phyloP scores from a whole-genome alignment of 2,329 filamentous ascomycete species.

The Paracamarosporium sp. region DNA sequence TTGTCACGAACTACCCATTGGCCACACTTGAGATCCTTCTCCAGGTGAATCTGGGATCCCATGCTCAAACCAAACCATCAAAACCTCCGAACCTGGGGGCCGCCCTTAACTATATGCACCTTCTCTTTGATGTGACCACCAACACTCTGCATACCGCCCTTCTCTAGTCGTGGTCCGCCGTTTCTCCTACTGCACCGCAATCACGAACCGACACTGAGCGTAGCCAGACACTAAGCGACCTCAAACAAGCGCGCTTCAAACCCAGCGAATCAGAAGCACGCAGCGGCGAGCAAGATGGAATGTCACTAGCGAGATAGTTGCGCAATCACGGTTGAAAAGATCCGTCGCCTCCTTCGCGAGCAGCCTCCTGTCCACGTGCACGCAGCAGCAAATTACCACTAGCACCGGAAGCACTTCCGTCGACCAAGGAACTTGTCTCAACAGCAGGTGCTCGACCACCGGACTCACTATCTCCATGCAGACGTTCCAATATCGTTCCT shows the following conservation, averaged over 20 bases:
- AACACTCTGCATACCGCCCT: not conserved
- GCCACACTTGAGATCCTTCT: not conserved
- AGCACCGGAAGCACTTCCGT: not conserved
- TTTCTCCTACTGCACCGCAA: conserved; percentile 1
- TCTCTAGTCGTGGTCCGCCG: not conserved
- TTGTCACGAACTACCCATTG: not conserved
- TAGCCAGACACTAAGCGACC: not conserved
- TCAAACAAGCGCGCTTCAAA: conserved; percentile 13
- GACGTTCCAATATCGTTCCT: not conserved
- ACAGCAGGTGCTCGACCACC: not conserved
- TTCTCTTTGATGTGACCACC: not conserved
- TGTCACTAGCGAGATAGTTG: not conserved
- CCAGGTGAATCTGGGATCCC: not conserved
- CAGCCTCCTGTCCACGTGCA: not conserved
- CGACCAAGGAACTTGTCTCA: not conserved
- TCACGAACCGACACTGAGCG: not conserved
- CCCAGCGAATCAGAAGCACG: not conserved
- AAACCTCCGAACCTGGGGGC: not conserved
- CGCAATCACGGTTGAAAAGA: not conserved
- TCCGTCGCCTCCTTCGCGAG: not conserved
- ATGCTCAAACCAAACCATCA: not conserved
- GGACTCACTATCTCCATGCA: not conserved
- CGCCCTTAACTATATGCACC: not conserved
- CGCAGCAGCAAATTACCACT: not conserved
- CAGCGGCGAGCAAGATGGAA: not conserved